Conservation (phyloP, 495 filamentous ascomycete genomes). For the Sporormia fimetaria region DNA sequence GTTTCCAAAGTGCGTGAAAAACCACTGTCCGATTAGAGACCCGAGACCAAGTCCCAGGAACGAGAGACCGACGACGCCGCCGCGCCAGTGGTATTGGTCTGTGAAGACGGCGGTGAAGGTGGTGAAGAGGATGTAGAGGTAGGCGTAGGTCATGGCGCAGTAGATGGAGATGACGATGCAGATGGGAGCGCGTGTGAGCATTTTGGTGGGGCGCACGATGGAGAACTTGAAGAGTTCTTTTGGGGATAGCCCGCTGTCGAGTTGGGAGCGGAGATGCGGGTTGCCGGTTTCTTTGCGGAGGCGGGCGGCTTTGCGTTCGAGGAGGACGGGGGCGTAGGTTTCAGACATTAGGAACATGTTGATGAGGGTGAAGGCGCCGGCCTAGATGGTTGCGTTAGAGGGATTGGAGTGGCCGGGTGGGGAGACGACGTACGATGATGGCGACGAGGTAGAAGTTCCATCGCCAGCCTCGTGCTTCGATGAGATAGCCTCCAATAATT, state of each 20-base stretch:
- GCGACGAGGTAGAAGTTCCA: conserved; percentile 33
- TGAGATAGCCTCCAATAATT: conserved; percentile 36
- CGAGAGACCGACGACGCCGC: conserved; percentile 25
- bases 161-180: conserved; percentile 57
- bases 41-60: conserved; percentile 32
- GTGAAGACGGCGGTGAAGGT: conserved; percentile 55
- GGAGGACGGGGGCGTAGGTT: conserved; percentile 26
- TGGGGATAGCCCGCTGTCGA: conserved; percentile 28
- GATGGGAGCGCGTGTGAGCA: conserved; percentile 48
- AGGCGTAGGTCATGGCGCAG: conserved; percentile 63
- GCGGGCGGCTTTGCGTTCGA: conserved; percentile 26
- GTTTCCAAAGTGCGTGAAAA: conserved; percentile 24
- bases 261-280: conserved; percentile 26
- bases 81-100: conserved; percentile 38
- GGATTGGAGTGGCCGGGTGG: neutral
- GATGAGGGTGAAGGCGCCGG: conserved; percentile 19
- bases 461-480: conserved; percentile 29
- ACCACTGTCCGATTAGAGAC: conserved; percentile 21
- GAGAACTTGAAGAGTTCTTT: conserved; percentile 32
- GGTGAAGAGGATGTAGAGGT: conserved; percentile 70
- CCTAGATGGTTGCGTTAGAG: conserved; percentile 6
- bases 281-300: conserved; percentile 30
- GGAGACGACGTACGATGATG: conserved; percentile 24
- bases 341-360: conserved; percentile 25
- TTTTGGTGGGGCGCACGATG: conserved; percentile 42